Percentiles rank a stretch among this genome's conserved stretches.
These are phyloP conservation scores for Pelargonium citronellum DNA, from an alignment of 441 rosid genomes.

Conservation along the genomic window DNA sequence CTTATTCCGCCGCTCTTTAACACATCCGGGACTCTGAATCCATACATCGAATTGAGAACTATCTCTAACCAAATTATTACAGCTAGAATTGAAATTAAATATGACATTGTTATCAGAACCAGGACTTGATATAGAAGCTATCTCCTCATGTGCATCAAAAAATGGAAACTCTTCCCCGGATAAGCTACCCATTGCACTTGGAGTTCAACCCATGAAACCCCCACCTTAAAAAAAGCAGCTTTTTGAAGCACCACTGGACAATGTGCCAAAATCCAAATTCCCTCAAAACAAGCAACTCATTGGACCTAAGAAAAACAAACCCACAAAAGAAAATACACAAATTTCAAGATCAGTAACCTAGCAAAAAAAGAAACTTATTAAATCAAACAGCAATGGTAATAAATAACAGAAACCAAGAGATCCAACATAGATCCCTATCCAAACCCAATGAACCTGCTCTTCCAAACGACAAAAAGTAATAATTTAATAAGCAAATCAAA, in stretches of 20 bases:
- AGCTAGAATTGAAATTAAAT: constrained; percentile 23
- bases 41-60: constrained; percentile 51
- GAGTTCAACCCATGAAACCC: constrained; percentile 71
- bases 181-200: constrained; percentile 42
- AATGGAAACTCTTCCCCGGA: constrained; percentile 53
- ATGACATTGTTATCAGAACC: constrained; percentile 27
- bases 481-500: constrained; percentile 22
- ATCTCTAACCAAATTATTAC: constrained; percentile 14
- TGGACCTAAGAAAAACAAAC: constrained; percentile 9
- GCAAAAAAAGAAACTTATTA: constrained; percentile 21
- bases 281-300: constrained; percentile 57
- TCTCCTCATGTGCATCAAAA: constrained; percentile 63
- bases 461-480: constrained; percentile 16
- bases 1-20: constrained; percentile 60
- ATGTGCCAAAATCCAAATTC: constrained; percentile 34
- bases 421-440: constrained; percentile 83
- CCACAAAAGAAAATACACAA: constrained; percentile 31
- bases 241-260: constrained; percentile 23
- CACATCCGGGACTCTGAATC: constrained; percentile 56
- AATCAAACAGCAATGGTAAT: constrained; percentile 23
- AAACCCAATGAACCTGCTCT: constrained; percentile 55
- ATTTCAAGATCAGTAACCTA: constrained; percentile 42
- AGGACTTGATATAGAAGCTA: constrained; percentile 31
- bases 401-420: constrained; percentile 45
- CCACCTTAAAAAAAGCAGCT: constrained; percentile 22